Evolutionary conservation across 495 filamentous ascomycete species (phyloP).

Genomic region (Penicillium turbatum): DNA sequence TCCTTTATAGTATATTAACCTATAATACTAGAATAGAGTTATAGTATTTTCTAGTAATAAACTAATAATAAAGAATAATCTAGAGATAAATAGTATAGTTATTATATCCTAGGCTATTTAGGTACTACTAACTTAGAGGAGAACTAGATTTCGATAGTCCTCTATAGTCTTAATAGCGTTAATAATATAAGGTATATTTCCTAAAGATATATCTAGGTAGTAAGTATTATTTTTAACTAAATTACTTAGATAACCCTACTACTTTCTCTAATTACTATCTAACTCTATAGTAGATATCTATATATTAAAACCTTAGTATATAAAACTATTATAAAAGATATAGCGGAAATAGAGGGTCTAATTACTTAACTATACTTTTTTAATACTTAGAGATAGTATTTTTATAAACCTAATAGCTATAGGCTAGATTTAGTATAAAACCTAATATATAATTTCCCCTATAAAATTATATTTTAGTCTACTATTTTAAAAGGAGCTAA

Average conservation of each 20-base stretch:
- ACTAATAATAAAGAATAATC: constrained; percentile 18
- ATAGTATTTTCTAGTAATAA: constrained; percentile 6
- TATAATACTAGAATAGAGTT: constrained; percentile 16
- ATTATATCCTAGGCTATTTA: constrained; percentile 15
- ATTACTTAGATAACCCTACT: constrained; percentile 6
- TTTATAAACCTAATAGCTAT: constrained; percentile 1
- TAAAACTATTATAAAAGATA: constrained; percentile 23
- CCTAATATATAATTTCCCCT: constrained; percentile 10
- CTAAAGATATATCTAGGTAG: constrained; percentile 13
- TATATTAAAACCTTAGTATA: constrained; percentile 16
- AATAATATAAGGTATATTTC: constrained; percentile 12
- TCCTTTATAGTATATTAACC: constrained; percentile 20
- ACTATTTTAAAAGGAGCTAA: constrained; percentile 22
- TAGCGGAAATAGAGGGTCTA: constrained; percentile 17
- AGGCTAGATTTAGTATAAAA: constrained; percentile 21
- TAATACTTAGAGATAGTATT: constrained; percentile 20
- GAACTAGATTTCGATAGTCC: constrained; percentile 21
- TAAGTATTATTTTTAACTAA: constrained; percentile 5
- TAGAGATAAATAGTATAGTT: constrained; percentile 16
- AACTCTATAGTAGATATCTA: constrained; percentile 25
- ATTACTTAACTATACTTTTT: background rate
- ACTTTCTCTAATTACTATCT: constrained; percentile 16
- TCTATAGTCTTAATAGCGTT: constrained; percentile 18
- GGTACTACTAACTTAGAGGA: constrained; percentile 12
- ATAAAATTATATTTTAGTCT: constrained; percentile 21